Base-by-base conservation (phyloP, 768 basidiomycete genomes). In the Kwoniella europaea region DNA sequence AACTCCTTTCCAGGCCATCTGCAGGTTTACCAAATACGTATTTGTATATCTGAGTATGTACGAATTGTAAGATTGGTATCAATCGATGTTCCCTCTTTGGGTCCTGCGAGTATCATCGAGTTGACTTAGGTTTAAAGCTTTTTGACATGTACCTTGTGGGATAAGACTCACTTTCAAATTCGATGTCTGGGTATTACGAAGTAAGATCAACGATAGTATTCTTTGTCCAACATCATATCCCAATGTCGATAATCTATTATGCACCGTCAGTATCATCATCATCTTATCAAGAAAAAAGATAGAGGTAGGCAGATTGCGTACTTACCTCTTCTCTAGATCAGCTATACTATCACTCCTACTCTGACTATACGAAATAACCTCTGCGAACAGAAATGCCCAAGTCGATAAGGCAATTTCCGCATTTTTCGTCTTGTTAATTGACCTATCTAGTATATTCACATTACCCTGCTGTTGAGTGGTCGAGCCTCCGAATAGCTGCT, bases 1-100 rank as follows among this genome's bases (percentile, higher is more conserved):
- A 93, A 74, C 93, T 94, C 85, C 93, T 92, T 84, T 99, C 95
- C 67, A 99, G 89, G 2, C 91, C 93, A 81, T 98, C 96, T 22
- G 97, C 97, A 10, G 93, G 87, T 82, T 91, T 92, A 10, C 94
- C 94, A 79, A 96, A 99, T 18, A 95, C 91, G 41, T 94, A 91
- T 68, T 90, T 90, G 91, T 96, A 99, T 27, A 98, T 90, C 76
- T 96, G 93, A 1, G 93, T 94, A 77, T 98, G 96, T 63, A 99
- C 90, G 79, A 90, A 91, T 90, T 95, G 93, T 65, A 99, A 88
- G 3, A 92, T 91, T 5, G 94, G 92, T 18, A 98, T 87, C 75
- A 98, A 90, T 54, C 93, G 89, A 54, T 91, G 91, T 81, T 96
- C 94, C 77, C 94, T 90, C 82, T 94, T 94, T 10, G 97, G 95